These are phyloP conservation scores for Paxillus ammoniavirescens DNA, from an alignment of 768 basidiomycete genomes.

Conservation along the genomic window DNA sequence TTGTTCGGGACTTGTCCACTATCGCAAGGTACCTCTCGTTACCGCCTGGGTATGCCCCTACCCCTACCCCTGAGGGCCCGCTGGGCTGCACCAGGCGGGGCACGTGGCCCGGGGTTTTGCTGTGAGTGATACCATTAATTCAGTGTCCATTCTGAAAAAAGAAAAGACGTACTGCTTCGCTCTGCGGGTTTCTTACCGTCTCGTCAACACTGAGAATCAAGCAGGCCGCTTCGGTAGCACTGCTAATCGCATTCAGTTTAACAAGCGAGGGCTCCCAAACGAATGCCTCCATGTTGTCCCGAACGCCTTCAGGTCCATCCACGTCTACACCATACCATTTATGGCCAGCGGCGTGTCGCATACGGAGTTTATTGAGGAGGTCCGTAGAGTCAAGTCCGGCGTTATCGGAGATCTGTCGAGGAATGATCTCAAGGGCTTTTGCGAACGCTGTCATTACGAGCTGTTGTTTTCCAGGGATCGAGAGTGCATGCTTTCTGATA, in stretches of 20 bases:
- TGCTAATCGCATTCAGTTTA: slow-evolving; percentile 93
- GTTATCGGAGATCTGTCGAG: slow-evolving; percentile 97
- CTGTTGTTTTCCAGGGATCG: slow-evolving; percentile 94
- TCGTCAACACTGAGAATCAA: slow-evolving; percentile 96
- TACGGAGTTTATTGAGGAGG: slow-evolving; percentile 93
- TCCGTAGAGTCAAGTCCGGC: slow-evolving; percentile 98
- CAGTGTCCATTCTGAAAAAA: slow-evolving; percentile 1
- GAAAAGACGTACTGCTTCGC: slow-evolving; percentile 73
- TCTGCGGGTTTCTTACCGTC: slow-evolving; percentile 94
- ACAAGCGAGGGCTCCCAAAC: slow-evolving; percentile 98
- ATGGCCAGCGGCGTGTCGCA: slow-evolving; percentile 89
- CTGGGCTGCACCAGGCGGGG: slow-evolving; percentile 89
- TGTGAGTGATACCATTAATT: slow-evolving; percentile 31
- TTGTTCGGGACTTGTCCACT: slow-evolving; percentile 3
- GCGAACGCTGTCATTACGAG: slow-evolving; percentile 94
- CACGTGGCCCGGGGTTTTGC: slow-evolving; percentile 82
- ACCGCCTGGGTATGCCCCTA: slow-evolving; percentile 77
- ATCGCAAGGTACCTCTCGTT: slow-evolving; percentile 12
- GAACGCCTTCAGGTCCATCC: slow-evolving; percentile 82
- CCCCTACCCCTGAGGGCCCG: slow-evolving; percentile 85
- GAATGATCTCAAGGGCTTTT: slow-evolving; percentile 96
- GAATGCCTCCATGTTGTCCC: slow-evolving; percentile 96
- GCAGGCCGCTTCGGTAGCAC: slow-evolving; percentile 95
- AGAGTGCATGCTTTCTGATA: slow-evolving; percentile 85
- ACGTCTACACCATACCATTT: slow-evolving; percentile 95